These are phyloP conservation scores for Capsicum rhomboideum DNA, from an alignment of 257 asterid species.

Conservation along the genomic window DNA sequence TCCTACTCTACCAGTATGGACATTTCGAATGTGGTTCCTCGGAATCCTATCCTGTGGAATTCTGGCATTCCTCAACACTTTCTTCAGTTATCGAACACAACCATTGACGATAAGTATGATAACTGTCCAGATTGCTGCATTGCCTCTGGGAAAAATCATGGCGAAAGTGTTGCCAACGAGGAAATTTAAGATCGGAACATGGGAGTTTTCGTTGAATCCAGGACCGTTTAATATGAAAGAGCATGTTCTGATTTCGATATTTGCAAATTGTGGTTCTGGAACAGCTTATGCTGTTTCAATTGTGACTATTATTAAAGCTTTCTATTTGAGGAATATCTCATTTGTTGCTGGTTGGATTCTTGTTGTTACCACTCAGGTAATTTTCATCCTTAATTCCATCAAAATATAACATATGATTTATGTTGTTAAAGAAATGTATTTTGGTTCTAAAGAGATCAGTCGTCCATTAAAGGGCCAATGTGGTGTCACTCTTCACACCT, in stretches of 20 bases:
- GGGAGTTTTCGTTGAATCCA: not conserved
- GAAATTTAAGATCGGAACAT: not conserved
- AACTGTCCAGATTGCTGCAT: not conserved
- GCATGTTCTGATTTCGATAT: not conserved
- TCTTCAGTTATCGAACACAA: not conserved
- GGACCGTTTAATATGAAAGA: conserved; percentile 7
- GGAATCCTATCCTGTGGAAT: not conserved
- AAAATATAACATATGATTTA: not conserved
- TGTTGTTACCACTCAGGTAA: conserved; percentile 4
- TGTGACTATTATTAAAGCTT: conserved; percentile 4
- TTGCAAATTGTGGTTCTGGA: conserved; percentile 1
- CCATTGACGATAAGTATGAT: not conserved
- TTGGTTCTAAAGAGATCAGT: no score
- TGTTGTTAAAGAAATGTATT: not conserved
- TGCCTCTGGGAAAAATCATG: not conserved
- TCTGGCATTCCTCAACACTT: conserved; percentile 2
- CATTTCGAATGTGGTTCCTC: conserved; percentile 7
- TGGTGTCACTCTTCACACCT: no score
- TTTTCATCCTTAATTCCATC: not conserved
- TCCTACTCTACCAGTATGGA: not conserved
- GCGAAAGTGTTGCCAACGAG: not conserved
- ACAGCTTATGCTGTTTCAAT: conserved; percentile 7
- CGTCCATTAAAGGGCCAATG: no score
- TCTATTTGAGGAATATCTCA: conserved; percentile 1
- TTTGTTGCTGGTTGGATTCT: conserved; percentile 6